Conservation (phyloP, 2,329 filamentous ascomycete genomes). For the Diaporthe capsici region DNA sequence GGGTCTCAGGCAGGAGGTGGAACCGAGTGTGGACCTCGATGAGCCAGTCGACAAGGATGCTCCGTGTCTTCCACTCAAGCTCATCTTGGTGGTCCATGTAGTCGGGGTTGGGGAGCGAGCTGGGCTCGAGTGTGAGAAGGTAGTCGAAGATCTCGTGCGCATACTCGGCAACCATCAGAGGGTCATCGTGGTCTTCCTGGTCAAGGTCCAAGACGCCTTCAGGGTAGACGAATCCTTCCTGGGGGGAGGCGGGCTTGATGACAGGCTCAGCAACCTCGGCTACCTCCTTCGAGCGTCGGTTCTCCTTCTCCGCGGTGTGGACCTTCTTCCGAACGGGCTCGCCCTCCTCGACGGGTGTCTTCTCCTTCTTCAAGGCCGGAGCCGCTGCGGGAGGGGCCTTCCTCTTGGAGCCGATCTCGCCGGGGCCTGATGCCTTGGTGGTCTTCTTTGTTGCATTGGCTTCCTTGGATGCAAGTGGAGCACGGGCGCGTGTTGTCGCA, state of each 20-base stretch:
- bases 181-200: slow-evolving; percentile 90
- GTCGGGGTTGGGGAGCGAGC: slow-evolving; percentile 86
- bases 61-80: slow-evolving; percentile 98
- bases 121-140: slow-evolving; percentile 85
- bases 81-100: slow-evolving; percentile 98
- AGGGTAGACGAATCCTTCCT: slow-evolving; percentile 49
- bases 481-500: slow-evolving; percentile 72
- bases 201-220: slow-evolving; percentile 77
- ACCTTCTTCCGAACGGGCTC: slow-evolving; percentile 79
- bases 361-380: slow-evolving; percentile 72
- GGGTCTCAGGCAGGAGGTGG: slow-evolving; percentile 93
- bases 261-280: slow-evolving; percentile 50
- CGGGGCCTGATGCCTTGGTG: slow-evolving; percentile 66
- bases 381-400: slow-evolving; percentile 59
- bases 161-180: slow-evolving; percentile 98
- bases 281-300: slow-evolving; percentile 58
- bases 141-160: slow-evolving; percentile 98
- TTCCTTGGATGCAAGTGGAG: slow-evolving; percentile 73
- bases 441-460: slow-evolving; percentile 51
- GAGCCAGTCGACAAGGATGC: slow-evolving; percentile 97
- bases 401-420: slow-evolving; percentile 69
- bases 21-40: slow-evolving; percentile 98
- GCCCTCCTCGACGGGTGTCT: slow-evolving; percentile 71
- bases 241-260: slow-evolving; percentile 47
- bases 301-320: slow-evolving; percentile 67